Evolutionary conservation across 2,329 filamentous ascomycete species (phyloP), one percentile per base, ranked within the genome.

Genomic region (Thelonectria discophora): DNA sequence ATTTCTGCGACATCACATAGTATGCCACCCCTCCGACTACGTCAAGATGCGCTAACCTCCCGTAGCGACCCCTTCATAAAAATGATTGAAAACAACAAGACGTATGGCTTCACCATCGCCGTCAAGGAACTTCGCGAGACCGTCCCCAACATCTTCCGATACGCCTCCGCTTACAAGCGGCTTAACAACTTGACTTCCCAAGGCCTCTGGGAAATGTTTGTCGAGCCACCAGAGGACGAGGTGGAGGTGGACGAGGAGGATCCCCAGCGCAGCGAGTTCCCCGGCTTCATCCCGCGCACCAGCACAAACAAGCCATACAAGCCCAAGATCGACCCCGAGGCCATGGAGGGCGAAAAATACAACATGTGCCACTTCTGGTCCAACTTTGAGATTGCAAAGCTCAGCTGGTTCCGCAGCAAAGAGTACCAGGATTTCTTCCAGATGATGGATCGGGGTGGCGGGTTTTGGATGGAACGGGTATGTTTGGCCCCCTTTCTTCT

Each of bases 281-380:
- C 93, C 1, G 90, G 97, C 69, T 92, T 97, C 73, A 90, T 96
- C 45, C 79, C 95, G 20, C 88, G 89, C 69, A 88, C 87, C 51
- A 91, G 97, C 63, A 88, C 92, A 21, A 88, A 87, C 39, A 84
- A 85, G 56, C 88, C 89, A 65, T 85, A 85, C 34, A 80, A 93
- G n/a, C 88, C 90, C 30, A 88, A 95, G 43, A 91, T 97, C 58
- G 93, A 98, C 73, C 89, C 90, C 0, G 94, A 98, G 74, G 87
- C 89, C 43, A 99, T 99, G 95, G 94, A 98, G 75, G 93, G 93
- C 65, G 95, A 99, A 77, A 92, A 89, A 72, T 99, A 99, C 84
- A 99, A 99, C 81, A 99, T 99, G 95, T 99, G 95, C 77, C 95
- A 99, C 82, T 99, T 97, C 83, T 99, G 95, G 95, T 97, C 93